Conservation (phyloP, 257 asterid genomes). For the Solanum etuberosum region DNA sequence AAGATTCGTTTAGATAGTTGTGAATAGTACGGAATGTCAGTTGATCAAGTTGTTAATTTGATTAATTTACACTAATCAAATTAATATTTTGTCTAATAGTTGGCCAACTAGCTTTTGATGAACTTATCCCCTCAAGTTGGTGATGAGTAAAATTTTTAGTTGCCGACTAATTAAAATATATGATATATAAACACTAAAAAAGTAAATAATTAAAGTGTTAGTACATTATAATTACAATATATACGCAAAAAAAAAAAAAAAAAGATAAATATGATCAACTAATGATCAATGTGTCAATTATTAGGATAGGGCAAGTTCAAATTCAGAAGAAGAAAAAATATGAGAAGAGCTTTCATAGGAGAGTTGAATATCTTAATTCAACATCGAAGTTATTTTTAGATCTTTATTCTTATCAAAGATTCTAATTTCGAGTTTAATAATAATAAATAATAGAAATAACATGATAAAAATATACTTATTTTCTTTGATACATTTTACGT, state of each 20-base stretch:
- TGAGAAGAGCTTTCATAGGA: no score
- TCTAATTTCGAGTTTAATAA: rapidly evolving
- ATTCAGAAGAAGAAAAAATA: no score
- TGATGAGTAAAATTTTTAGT: background rate
- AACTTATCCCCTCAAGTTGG: background rate
- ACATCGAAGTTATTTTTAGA: background rate
- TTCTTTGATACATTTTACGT: background rate
- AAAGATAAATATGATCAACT: background rate
- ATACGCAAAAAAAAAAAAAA: background rate
- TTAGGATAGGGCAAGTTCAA: background rate
- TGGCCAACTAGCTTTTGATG: background rate
- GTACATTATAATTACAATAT: background rate
- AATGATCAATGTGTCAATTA: background rate
- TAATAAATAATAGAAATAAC: background rate
- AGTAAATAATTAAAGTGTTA: background rate
- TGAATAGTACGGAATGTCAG: conserved; percentile 14
- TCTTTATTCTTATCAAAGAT: background rate
- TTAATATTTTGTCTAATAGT: background rate
- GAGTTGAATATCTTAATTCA: background rate
- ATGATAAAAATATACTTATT: no score
- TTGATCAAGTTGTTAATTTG: conserved; percentile 17
- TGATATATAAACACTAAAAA: background rate
- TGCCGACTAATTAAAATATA: background rate
- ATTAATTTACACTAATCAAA: conserved; percentile 1
- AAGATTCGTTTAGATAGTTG: background rate